Conservation (phyloP, 148 eudicot species). For the Persicaria maculosa region DNA sequence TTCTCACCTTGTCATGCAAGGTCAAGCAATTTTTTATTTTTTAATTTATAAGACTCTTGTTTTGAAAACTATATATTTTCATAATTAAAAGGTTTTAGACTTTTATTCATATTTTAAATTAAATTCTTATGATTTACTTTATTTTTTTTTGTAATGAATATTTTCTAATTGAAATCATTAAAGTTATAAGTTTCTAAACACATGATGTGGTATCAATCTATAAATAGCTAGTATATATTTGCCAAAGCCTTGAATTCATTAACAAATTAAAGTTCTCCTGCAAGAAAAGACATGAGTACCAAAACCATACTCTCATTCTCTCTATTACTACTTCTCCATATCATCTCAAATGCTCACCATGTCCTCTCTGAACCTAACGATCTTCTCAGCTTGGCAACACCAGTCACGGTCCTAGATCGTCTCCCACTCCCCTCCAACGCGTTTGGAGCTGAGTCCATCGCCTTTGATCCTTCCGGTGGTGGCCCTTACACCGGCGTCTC, state of each 20-base stretch:
- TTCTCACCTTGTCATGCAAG: too few species aligned
- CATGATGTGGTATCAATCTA: neutral
- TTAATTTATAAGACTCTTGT: too few species aligned
- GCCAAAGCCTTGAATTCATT: neutral
- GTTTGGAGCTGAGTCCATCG: neutral
- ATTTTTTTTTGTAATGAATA: too few species aligned
- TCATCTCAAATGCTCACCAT: neutral
- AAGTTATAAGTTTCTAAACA: too few species aligned
- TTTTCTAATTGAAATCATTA: too few species aligned
- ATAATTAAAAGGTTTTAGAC: too few species aligned
- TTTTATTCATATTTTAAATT: too few species aligned
- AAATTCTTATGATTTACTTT: too few species aligned
- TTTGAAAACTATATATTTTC: too few species aligned
- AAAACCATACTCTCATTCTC: neutral
- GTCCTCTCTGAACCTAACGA: neutral
- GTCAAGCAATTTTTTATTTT: too few species aligned
- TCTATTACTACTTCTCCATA: neutral
- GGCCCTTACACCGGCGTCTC: slow-evolving; percentile 3
- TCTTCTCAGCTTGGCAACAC: neutral
- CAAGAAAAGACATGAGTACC: neutral
- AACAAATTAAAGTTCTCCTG: too few species aligned
- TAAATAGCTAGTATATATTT: neutral
- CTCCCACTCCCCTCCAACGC: neutral
- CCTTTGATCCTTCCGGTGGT: neutral
- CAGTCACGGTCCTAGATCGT: neutral